Evolutionary conservation across 2,329 filamentous ascomycete genomes (phyloP), one percentile per base, ranked within the genome.

Genomic region (Ampelomyces quisqualis): DNA sequence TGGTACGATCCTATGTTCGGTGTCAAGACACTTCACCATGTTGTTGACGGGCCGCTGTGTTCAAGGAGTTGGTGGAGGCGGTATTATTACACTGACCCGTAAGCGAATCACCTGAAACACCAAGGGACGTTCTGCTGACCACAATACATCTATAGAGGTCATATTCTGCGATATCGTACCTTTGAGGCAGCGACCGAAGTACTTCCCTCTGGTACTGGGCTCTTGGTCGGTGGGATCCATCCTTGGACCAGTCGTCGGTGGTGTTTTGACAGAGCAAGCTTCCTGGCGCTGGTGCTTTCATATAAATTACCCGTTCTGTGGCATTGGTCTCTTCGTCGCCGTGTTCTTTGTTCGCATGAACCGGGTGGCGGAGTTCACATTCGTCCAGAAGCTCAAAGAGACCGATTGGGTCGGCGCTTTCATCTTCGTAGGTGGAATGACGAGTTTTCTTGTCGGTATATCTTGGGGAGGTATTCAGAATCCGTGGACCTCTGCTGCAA

Each of bases 251-350:
- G 45, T 72, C 4, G 32, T 61, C 21, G 60, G 80, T 3, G 79
- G 78, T 4, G 73, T 69, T 1, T 76, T 82, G 36, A 72, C 76
- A 0, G 69, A 79, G 45, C 64, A 74, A 28, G 69, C 70, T 0
- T 68, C 68, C 0, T 82, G 80, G 81, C 68, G 77, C 8, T 85
- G 81, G 81, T 77, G 84, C 28, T 83, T 84, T 57, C 84, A 77
- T 70, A 72, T 83, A 53, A 84, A 84, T 49, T 69, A 81, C 5
- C 79, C 81, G 2, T 75, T 82, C 53, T 72, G 73, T 18, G 43
- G 34, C 8, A 45, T 61, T 7, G 57, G 60, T 2, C 53, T 62
- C 29, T 6, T 59, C 7, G 45, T 59, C 13, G 60, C 60, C 3
- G 23, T 47, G 7, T 40, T 56, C 15, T 59, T 60, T 21, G 47